Conservation (phyloP, 768 basidiomycete genomes). For the Mycena floridula region DNA sequence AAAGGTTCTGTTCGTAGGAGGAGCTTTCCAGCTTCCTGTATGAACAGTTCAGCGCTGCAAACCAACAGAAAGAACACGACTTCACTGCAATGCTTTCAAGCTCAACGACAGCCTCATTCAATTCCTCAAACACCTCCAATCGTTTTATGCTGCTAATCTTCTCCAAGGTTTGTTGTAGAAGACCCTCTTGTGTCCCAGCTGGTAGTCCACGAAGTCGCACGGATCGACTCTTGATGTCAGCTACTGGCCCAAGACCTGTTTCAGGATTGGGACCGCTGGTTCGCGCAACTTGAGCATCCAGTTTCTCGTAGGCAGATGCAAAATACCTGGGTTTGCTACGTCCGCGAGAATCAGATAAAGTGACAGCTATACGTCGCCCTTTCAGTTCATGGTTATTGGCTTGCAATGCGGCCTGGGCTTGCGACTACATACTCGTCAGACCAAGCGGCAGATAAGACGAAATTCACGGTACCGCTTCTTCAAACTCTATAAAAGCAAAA, state of each 20-base stretch:
- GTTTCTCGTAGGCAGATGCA: too few species aligned
- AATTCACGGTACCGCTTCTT: slow-evolving; percentile 60
- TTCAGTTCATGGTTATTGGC: slow-evolving; percentile 88
- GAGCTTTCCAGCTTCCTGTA: slow-evolving; percentile 79
- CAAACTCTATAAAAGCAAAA: slow-evolving; percentile 91
- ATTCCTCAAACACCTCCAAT: slow-evolving; percentile 65
- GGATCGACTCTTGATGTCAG: slow-evolving; percentile 61
- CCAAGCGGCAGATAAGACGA: neutral
- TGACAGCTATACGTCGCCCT: slow-evolving; percentile 86
- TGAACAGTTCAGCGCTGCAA: neutral
- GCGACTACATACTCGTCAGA: slow-evolving; percentile 36
- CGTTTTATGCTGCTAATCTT: slow-evolving; percentile 68
- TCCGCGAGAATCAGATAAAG: slow-evolving; percentile 70
- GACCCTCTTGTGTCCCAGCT: slow-evolving; percentile 75
- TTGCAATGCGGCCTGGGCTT: slow-evolving; percentile 63
- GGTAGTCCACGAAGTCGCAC: slow-evolving; percentile 76
- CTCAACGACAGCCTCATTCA: slow-evolving; percentile 57
- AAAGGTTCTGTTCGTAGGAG: slow-evolving; percentile 69
- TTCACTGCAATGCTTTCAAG: slow-evolving; percentile 61
- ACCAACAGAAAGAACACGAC: slow-evolving; percentile 2
- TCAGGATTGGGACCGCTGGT: slow-evolving; percentile 40
- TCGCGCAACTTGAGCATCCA: too few species aligned
- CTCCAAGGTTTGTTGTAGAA: slow-evolving; percentile 86
- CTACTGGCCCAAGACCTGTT: slow-evolving; percentile 47
- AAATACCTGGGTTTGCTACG: slow-evolving; percentile 48